These are phyloP conservation scores for Fraxinus floribunda DNA, from an alignment of 305 asterid genomes.

Conservation along the genomic window DNA sequence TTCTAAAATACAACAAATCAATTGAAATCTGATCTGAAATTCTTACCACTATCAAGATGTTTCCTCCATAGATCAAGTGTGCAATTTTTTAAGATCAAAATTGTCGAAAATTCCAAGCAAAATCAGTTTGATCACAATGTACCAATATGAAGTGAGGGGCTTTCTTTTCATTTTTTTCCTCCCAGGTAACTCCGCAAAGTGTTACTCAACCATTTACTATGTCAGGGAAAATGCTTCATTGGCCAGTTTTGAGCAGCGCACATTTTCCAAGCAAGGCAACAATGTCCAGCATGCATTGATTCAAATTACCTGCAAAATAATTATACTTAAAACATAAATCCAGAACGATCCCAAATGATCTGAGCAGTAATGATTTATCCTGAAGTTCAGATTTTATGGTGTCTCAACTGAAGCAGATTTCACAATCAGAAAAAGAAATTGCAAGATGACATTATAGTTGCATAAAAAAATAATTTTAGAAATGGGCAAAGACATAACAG, in stretches of 20 bases:
- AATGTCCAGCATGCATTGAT: not conserved
- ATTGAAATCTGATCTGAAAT: not conserved
- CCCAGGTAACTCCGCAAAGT: not conserved
- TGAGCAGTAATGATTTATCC: not conserved
- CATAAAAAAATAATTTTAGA: not conserved
- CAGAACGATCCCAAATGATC: not conserved
- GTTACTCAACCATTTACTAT: not conserved
- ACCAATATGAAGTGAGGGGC: not conserved
- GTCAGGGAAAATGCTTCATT: not conserved
- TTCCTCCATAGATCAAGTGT: not conserved
- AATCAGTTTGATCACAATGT: not conserved
- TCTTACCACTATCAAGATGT: not conserved
- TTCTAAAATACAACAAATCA: not conserved
- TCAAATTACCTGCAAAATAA: not conserved
- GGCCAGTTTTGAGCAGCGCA: not conserved
- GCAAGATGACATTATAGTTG: not conserved
- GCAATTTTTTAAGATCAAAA: not conserved
- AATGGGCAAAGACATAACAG: not conserved
- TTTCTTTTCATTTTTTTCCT: not conserved
- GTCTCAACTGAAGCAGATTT: not conserved
- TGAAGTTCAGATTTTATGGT: not conserved
- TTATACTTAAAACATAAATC: not conserved
- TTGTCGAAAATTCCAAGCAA: not conserved
- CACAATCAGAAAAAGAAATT: not conserved
- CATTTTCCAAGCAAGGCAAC: not conserved